Conservation (phyloP, 768 basidiomycete species). For the Scleroderma bovista region DNA sequence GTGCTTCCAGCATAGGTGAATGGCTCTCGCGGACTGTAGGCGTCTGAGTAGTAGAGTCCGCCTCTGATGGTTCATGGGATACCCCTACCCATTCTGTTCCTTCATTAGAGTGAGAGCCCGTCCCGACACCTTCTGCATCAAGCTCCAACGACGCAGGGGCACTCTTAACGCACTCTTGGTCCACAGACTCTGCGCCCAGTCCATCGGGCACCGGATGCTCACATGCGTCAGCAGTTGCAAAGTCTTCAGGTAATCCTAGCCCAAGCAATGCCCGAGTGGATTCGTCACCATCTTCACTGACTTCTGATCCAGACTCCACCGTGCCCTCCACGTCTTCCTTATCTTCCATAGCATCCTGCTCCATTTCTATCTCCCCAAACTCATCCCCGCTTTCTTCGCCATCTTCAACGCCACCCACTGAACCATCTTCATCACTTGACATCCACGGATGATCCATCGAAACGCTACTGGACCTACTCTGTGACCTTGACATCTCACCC, state of each 20-base stretch:
- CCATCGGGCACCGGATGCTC: neutral
- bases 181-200: neutral
- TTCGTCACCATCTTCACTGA: conserved; percentile 4
- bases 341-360: conserved; percentile 1
- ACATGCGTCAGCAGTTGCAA: neutral
- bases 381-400: conserved; percentile 31
- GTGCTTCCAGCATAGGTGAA: conserved; percentile 19
- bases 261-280: conserved; percentile 25
- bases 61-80: conserved; percentile 21
- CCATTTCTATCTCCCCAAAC: conserved; percentile 28
- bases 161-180: neutral
- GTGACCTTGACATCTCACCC: conserved; percentile 39
- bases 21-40: conserved; percentile 14
- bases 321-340: neutral
- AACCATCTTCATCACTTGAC: conserved; percentile 19
- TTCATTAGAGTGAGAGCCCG: neutral
- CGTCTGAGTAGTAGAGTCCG: conserved; percentile 21
- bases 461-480: conserved; percentile 55
- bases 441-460: conserved; percentile 24
- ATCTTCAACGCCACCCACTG: conserved; percentile 13
- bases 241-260: conserved; percentile 1
- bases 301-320: neutral
- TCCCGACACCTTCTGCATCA: neutral
- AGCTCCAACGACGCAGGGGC: neutral
- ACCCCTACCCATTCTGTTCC: conserved; percentile 15